Conservation (phyloP, 1,139 yeast genomes). For the Candida mesenterica region DNA sequence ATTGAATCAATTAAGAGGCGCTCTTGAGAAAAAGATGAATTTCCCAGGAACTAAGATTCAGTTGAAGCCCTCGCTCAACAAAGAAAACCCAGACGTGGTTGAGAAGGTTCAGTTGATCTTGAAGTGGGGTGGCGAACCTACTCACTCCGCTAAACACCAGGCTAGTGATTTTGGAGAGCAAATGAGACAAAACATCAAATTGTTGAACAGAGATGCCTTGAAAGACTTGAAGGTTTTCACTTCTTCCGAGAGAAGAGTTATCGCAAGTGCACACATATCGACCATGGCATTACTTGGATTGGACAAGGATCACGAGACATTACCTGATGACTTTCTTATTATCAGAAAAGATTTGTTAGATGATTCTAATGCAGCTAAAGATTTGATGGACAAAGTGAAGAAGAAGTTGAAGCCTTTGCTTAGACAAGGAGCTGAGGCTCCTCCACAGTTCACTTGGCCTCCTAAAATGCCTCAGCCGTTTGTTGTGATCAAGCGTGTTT, state of each 20-base stretch:
- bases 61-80: slow-evolving; percentile 79
- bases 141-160: slow-evolving; percentile 95
- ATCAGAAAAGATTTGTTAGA: slow-evolving; percentile 90
- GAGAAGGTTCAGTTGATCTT: slow-evolving; percentile 94
- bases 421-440: slow-evolving; percentile 95
- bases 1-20: slow-evolving; percentile 70
- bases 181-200: slow-evolving; percentile 84
- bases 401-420: slow-evolving; percentile 92
- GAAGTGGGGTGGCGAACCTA: slow-evolving; percentile 99
- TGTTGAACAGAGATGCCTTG: slow-evolving; percentile 80
- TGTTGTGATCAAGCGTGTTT: slow-evolving; percentile 87
- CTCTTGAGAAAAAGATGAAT: slow-evolving; percentile 82
- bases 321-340: slow-evolving; percentile 77
- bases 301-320: slow-evolving; percentile 47
- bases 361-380: slow-evolving; percentile 98
- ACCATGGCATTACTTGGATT: slow-evolving; percentile 78
- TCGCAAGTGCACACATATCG: slow-evolving; percentile 88
- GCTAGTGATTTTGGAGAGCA: slow-evolving; percentile 96
- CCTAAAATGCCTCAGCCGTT: slow-evolving; percentile 97
- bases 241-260: slow-evolving; percentile 91
- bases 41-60: slow-evolving; percentile 98
- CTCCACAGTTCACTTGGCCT: slow-evolving; percentile 99
- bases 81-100: slow-evolving; percentile 60
- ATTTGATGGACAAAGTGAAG: slow-evolving; percentile 95
- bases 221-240: slow-evolving; percentile 85